Conservation (phyloP, 352 stramenopile genomes). For the Halophytophthora polymorphica region DNA sequence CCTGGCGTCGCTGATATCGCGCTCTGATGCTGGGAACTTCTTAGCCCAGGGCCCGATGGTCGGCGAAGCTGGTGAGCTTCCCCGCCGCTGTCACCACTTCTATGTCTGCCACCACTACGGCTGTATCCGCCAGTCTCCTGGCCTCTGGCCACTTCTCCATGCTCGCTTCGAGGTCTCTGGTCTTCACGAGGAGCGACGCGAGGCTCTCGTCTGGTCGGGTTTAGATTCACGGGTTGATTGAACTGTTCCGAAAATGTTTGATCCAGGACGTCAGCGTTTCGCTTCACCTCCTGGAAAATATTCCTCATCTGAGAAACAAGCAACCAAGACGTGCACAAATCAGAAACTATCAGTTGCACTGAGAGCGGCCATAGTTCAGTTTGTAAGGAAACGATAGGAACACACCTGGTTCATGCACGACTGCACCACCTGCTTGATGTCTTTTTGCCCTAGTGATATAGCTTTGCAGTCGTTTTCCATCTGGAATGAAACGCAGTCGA, state of each 20-base stretch:
- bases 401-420: conserved; percentile 88
- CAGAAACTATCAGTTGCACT: conserved; percentile 16
- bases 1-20: conserved; percentile 2
- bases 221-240: conserved; percentile 27
- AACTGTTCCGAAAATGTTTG: conserved; percentile 92
- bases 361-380: conserved; percentile 12
- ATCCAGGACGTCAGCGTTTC: conserved; percentile 85
- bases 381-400: conserved; percentile 23
- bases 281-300: conserved; percentile 69
- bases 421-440: conserved; percentile 68
- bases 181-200: conserved; percentile 3
- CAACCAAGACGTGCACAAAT: conserved; percentile 1
- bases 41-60: conserved; percentile 5
- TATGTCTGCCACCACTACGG: conserved; percentile 4
- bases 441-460: conserved; percentile 78
- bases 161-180: background rate
- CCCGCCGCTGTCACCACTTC: background rate
- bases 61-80: conserved; percentile 9
- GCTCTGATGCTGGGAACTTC: background rate
- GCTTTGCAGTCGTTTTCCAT: conserved; percentile 93
- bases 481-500: conserved; percentile 35
- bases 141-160: conserved; percentile 8
- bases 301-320: conserved; percentile 52
- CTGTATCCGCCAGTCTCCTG: conserved; percentile 6
- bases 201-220: conserved; percentile 1